Conservation (phyloP, 306 rosid genomes). For the Benincasa hispida region DNA sequence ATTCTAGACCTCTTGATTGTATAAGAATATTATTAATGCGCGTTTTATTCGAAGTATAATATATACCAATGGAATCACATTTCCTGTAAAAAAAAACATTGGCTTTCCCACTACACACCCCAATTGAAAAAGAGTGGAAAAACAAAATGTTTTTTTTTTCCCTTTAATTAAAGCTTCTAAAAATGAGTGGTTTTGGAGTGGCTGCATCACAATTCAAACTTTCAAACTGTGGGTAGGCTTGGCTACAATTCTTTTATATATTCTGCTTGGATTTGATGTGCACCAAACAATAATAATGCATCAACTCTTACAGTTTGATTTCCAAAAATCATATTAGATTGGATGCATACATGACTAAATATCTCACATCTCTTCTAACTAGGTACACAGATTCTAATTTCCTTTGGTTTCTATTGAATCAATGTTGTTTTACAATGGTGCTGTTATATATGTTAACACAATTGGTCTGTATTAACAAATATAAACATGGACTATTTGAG, state of each 20-base stretch:
- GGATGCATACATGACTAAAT: not conserved
- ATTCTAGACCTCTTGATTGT: not conserved
- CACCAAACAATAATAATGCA: slow-evolving; percentile 1
- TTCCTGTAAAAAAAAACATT: not conserved
- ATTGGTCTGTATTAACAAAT: not conserved
- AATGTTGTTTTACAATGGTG: not conserved
- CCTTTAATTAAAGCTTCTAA: not conserved
- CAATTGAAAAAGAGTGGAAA: not conserved
- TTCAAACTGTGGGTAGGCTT: not conserved
- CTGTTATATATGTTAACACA: not conserved
- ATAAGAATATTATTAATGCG: not conserved
- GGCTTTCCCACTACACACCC: not conserved
- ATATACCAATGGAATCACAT: slow-evolving; percentile 2
- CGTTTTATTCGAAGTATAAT: not conserved
- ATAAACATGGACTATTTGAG: not conserved
- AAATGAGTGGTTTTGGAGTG: not conserved
- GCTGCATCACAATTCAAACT: not conserved
- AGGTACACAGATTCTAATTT: not conserved
- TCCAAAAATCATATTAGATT: not conserved
- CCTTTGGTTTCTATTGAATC: not conserved
- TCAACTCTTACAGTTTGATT: not conserved
- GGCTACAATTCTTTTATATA: not conserved
- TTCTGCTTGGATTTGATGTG: slow-evolving; percentile 5
- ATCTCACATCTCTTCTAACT: not conserved
- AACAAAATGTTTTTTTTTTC: not conserved